These are phyloP conservation scores for Cupressus sempervirens DNA, from an alignment of 75 land plant species.

Conservation along the genomic window DNA sequence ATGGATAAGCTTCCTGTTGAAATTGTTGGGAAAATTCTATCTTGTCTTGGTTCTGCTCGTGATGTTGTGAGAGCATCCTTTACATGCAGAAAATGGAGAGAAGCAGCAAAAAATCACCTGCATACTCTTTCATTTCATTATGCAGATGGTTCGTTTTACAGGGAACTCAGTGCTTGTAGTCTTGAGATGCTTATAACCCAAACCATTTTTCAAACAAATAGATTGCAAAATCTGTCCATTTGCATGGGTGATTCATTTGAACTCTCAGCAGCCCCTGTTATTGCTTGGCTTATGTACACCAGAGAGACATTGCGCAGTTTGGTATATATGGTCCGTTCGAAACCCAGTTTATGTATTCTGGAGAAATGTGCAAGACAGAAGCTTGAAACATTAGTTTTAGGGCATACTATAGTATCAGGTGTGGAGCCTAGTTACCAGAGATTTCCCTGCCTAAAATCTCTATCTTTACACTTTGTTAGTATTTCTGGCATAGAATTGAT, in stretches of 20 bases:
- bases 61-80: constrained; percentile 80
- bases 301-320: constrained; percentile 54
- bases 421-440: constrained; percentile 69
- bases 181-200: constrained; percentile 78
- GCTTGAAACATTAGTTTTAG: constrained; percentile 55
- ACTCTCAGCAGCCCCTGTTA: constrained; percentile 84
- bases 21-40: constrained; percentile 79
- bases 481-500: constrained; percentile 76
- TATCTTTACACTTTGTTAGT: constrained; percentile 54
- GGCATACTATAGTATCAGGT: constrained; percentile 44
- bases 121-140: constrained; percentile 53
- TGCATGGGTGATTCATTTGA: constrained; percentile 51
- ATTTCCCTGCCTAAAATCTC: constrained; percentile 51
- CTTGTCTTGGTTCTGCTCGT: constrained; percentile 59
- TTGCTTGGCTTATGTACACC: constrained; percentile 90
- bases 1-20: constrained; percentile 86
- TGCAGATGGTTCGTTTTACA: constrained; percentile 53
- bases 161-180: constrained; percentile 33
- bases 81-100: constrained; percentile 70
- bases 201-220: constrained; percentile 71
- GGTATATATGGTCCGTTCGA: constrained; percentile 48
- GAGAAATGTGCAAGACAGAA: constrained; percentile 67
- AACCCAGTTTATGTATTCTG: constrained; percentile 56
- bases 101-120: constrained; percentile 66
- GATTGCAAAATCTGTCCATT: constrained; percentile 59